Percentiles rank a stretch among this genome's conserved stretches.
Conservation (phyloP, 805 yeast species). For the Candida ficus region DNA sequence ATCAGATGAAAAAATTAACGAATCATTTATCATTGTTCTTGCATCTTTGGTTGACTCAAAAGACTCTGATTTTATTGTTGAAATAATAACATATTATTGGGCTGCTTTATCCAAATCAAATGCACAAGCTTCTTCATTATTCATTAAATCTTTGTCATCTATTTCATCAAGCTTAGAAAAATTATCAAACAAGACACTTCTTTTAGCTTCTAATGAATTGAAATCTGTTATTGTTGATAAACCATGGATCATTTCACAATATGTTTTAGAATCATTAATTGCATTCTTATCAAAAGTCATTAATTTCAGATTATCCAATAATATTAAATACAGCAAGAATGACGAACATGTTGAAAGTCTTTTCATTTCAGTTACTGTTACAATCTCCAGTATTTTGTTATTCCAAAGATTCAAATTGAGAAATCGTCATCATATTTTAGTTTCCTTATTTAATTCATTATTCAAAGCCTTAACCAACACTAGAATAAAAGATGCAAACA, state of each 20-base stretch:
- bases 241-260: constrained; percentile 60
- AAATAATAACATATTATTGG: constrained; percentile 19
- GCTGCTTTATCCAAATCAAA: constrained; percentile 9
- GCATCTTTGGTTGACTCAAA: constrained; percentile 17
- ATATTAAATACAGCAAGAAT: neutral
- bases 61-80: constrained; percentile 17
- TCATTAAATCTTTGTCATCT: constrained; percentile 17
- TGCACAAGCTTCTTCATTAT: neutral
- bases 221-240: constrained; percentile 42
- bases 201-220: constrained; percentile 21
- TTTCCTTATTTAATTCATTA: constrained; percentile 42
- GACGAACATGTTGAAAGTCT: constrained; percentile 8
- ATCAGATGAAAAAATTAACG: constrained; percentile 4
- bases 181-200: neutral
- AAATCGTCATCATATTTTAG: constrained; percentile 67
- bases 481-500: constrained; percentile 8
- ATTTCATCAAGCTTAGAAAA: constrained; percentile 3
- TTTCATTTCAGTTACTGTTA: constrained; percentile 35
- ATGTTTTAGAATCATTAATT: constrained; percentile 52
- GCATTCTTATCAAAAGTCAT: constrained; percentile 31
- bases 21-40: constrained; percentile 17
- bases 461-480: constrained; percentile 41
- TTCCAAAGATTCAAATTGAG: constrained; percentile 66
- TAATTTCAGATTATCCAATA: constrained; percentile 2
- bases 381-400: constrained; percentile 56